Evolutionary conservation across 306 rosid genomes (phyloP).

Genomic region (Echinosophora koreensis): DNA sequence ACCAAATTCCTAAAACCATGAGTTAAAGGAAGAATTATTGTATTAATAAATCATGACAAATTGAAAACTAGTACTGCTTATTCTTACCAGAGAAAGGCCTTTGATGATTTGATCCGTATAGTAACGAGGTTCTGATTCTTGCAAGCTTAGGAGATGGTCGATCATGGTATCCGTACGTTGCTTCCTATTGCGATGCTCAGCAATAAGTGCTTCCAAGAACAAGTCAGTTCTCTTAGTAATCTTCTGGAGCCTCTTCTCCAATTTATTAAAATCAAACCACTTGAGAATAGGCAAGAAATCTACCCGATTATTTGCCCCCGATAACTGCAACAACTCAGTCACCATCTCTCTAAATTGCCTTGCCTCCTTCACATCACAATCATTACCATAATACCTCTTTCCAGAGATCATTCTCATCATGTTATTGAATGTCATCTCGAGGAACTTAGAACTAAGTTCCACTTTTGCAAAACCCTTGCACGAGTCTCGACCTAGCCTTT

Average conservation of each 20-base stretch:
- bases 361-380: conserved; percentile 51
- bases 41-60: no score
- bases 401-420: conserved; percentile 49
- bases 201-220: conserved; percentile 47
- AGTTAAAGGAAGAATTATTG: no score
- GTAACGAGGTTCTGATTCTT: conserved; percentile 40
- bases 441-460: conserved; percentile 43
- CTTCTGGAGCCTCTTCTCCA: conserved; percentile 35
- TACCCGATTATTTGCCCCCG: conserved; percentile 44
- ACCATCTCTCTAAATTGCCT: conserved; percentile 48
- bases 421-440: conserved; percentile 56
- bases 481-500: conserved; percentile 35
- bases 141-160: conserved; percentile 38
- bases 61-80: no score
- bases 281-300: conserved; percentile 57
- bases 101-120: conserved; percentile 44
- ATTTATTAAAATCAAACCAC: conserved; percentile 38
- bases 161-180: conserved; percentile 25
- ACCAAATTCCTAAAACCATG: no score
- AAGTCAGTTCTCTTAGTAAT: conserved; percentile 40
- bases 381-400: conserved; percentile 57
- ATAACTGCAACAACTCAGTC: not conserved
- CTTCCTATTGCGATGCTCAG: conserved; percentile 18
- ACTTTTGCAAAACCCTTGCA: conserved; percentile 14
- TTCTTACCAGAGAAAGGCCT: conserved; percentile 34